Evolutionary conservation across 495 filamentous ascomycete species (phyloP), one percentile per base, ranked within the genome.

Genomic region (Aspergillus bridgeri): DNA sequence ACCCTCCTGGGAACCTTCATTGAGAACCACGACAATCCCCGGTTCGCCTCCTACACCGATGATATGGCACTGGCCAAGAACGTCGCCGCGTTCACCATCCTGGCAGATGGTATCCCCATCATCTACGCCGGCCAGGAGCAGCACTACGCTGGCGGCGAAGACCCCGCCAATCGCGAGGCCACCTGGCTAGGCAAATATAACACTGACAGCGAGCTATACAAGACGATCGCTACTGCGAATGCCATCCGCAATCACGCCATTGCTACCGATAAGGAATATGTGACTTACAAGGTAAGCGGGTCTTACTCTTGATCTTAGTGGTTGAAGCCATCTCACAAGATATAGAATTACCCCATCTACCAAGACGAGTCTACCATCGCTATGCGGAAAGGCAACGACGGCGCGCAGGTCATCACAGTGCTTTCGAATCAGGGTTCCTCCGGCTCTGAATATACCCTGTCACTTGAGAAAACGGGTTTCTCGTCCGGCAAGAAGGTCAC

Each of bases 11-110:
- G 89, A 29, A 86, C 78, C 4, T 95, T 95, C 70, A 57, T 86
- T 15, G 90, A 93, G 62, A 95, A 95, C 64, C 90, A 95, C 63
- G 90, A 95, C 68, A 79, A 84, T 19, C 73, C 81, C 3, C 82
- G 89, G 3, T 90, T 89, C 68, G 71, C 87, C 5, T 84, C 77
- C 70, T 76, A 75, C 78, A 75, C 74, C n/a, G 53, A 68, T 21
- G 75, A 79, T 56, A 61, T 66, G 43, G 72, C 83, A 3, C 77
- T 87, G 4, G 77, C 84, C 25, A 84, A 84, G 68, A 88, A 93
- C 64, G 86, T 81, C 3, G 83, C 90, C 55, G 80, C 87, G 0
- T 90, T 87, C 64, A 86, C 80, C 20, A 82, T 93, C 53, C 83
- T 95, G 53, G 75, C 79, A 6, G 89, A 90, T 57, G 84, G 84